Base-by-base conservation (phyloP, 768 basidiomycete species). In the Lactifluus echinatus region DNA sequence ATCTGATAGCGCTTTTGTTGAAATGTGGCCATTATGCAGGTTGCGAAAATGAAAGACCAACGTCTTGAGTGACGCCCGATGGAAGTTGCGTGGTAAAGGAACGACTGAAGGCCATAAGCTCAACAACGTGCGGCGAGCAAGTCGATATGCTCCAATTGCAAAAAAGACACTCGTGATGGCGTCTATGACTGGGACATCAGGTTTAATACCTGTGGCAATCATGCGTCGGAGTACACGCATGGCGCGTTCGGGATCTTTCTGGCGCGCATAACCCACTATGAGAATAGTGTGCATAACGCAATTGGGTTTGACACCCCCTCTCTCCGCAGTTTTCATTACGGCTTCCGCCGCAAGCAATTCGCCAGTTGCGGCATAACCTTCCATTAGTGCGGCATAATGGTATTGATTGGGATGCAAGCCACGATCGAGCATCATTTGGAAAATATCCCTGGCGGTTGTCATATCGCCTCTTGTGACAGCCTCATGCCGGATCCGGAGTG, bases 211-310 rank as follows among this genome's bases (percentile, higher is more conserved):
- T 14, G 72, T 69, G 2, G 72, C 69, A 12, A 87, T 61, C 87
- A 93, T 89, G 37, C 74, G 69, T 33, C 76, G 75, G 65, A 89
- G 91, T 24, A 75, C 70, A 31, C 67, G 69, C 62, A 79, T 69
- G 0, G 87, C 87, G 26, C 70, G 66, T 3, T 72, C 70, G 5
- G 85, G 79, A 31, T 81, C 70, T 14, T 79, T 78, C 50, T 75
- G 74, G n/a, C 80, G 79, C 21, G 80, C 85, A 67, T 84, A 79
- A 2, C 86, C 89, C 34, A 76, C 74, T 63, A 93, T 83, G 59
- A 93, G 76, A 59, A 85, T 82, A 24, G 89, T 91, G 73, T 83
- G 87, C 77, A 88, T 81, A 44, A 84, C 77, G 19, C 80, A 75
- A 62, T 83, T 82, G 21, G 83, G 79, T 23, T 73, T 68, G 57